Evolutionary conservation across 2,329 filamentous ascomycete genomes (phyloP).

Genomic region (Didymella exigua): DNA sequence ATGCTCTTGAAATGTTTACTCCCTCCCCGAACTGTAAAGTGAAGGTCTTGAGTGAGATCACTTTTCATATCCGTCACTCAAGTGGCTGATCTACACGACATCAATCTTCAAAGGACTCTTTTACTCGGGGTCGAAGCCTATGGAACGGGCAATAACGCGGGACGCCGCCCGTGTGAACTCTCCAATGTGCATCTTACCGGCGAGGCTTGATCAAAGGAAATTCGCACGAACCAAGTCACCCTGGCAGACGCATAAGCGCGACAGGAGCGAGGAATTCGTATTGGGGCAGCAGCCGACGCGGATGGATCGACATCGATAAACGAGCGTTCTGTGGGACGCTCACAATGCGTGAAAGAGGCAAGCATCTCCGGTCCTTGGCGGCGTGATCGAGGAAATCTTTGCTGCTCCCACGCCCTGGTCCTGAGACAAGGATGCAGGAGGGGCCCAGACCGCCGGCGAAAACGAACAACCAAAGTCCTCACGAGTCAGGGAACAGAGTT

Average conservation of each 20-base stretch:
- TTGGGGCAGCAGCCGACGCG: slow-evolving; percentile 5
- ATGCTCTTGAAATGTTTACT: no score
- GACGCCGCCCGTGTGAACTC: background rate
- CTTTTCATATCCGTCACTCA: no score
- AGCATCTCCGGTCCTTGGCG: slow-evolving; percentile 9
- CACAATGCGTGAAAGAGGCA: slow-evolving; percentile 7
- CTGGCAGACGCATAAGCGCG: background rate
- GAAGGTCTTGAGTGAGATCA: no score
- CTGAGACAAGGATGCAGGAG: background rate
- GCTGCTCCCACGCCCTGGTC: background rate
- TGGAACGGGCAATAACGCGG: background rate
- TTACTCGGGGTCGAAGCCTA: background rate
- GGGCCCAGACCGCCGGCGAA: slow-evolving; percentile 9
- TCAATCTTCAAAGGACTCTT: no score
- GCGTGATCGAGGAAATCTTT: slow-evolving; percentile 3
- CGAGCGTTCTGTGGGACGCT: slow-evolving; percentile 3
- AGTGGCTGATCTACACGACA: no score
- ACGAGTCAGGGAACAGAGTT: slow-evolving; percentile 4
- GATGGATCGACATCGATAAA: slow-evolving; percentile 11
- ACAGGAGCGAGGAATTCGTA: background rate
- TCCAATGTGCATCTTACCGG: slow-evolving; percentile 24
- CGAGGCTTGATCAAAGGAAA: slow-evolving; percentile 3
- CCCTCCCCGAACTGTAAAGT: no score
- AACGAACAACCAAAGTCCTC: background rate
- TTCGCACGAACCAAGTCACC: background rate